These are phyloP conservation scores for Tetradesmus lagerheimii DNA, from an alignment of 139 green algal genomes.

Conservation along the genomic window DNA sequence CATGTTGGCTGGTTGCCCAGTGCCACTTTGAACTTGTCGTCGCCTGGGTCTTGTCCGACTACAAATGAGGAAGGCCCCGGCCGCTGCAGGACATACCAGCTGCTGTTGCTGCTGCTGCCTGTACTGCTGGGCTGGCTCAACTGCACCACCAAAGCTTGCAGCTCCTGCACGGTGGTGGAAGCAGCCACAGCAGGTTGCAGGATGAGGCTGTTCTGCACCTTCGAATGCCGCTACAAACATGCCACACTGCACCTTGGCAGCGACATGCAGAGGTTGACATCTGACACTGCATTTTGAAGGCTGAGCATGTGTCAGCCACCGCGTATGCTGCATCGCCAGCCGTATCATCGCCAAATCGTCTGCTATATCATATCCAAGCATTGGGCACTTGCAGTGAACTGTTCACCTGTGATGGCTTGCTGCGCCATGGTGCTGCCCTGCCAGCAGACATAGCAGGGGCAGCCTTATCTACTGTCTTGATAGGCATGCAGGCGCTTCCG, in stretches of 20 bases:
- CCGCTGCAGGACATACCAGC: constrained; percentile 14
- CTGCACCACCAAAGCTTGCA: background rate
- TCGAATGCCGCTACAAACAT: background rate
- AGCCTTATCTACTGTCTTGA: background rate
- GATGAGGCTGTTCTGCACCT: background rate
- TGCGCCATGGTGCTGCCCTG: constrained; percentile 30
- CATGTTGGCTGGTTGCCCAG: constrained; percentile 18
- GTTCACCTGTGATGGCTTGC: constrained; percentile 24
- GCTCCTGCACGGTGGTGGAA: background rate
- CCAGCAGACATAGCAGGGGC: background rate
- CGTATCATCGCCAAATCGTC: too few relatives aligned
- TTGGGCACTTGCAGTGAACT: background rate
- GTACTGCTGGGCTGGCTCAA: constrained; percentile 1
- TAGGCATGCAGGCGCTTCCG: background rate
- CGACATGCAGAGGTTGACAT: too few relatives aligned
- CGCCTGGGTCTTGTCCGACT: constrained; percentile 1
- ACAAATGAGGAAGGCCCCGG: constrained; percentile 13
- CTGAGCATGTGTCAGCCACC: too few relatives aligned
- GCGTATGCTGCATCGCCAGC: background rate
- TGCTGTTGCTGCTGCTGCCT: background rate
- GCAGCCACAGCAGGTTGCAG: background rate
- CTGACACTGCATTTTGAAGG: too few relatives aligned
- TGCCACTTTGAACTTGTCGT: background rate
- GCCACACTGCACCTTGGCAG: too few relatives aligned
- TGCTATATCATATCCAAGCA: too few relatives aligned